Evolutionary conservation across 176 grass and related monocot genomes (phyloP), one percentile per base, ranked within the genome.

Genomic region (Metroxylon sagu): DNA sequence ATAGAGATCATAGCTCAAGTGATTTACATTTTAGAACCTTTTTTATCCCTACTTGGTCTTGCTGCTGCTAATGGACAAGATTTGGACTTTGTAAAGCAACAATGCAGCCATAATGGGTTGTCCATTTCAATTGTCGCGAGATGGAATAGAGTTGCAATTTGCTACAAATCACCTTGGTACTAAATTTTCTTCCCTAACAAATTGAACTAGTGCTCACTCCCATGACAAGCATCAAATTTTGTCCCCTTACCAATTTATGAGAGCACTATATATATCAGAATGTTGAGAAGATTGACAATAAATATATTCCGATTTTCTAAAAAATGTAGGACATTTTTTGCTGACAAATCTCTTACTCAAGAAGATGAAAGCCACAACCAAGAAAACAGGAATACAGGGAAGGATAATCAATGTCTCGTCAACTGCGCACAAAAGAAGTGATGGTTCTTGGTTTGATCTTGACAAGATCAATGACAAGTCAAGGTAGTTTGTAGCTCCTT

Each of bases 71-170:
- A 43, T 3, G 35, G 10, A 43, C 35, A 43, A 43, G 1, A 43
- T 43, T 14, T 43, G 35, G 35, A 43, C 35, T 43, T 43, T 69
- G 49, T 90, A 61, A 78, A 95, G 86, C 74, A 95, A 95, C 70
- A 90, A 95, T 66, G 91, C 86, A 59, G 91, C 82, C 26, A 77
- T 89, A 60, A 95, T 95, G 90, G 85, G 69, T 0, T 95, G 90
- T 54, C 90, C 85, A 48, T 95, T 80, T 67, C 51, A 83, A 60
- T 56, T 86, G 21, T 89, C 90, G 26, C 74, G 52, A 27, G 86
- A 90, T 82, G 91, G 83, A 26, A 69, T 95, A 49, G 91, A 95
- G 57, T 62, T 87, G 57, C 91, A 95, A 7, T 95, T 90, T 12
- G 83, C 91, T 1, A 95, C 83, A 0, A 95, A 95, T 71, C 86